Evolutionary conservation across 495 filamentous ascomycete species (phyloP).

Genomic region (Oidiodendron maius): DNA sequence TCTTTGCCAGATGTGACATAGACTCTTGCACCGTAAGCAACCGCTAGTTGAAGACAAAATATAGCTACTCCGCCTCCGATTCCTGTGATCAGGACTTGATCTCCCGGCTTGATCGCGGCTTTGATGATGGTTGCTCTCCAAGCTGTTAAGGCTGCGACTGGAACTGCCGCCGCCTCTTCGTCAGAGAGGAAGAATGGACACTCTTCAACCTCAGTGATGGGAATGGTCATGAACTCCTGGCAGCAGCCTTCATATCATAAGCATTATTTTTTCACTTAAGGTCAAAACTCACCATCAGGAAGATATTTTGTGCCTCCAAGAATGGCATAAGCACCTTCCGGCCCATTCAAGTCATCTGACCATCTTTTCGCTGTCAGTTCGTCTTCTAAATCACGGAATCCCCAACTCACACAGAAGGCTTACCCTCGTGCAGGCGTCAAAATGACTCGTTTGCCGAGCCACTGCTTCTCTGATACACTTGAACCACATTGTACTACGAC

Average conservation of each 20-base stretch:
- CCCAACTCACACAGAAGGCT: constrained; percentile 55
- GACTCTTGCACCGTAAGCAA: constrained; percentile 54
- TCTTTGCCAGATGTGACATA: constrained; percentile 59
- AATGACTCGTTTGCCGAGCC: constrained; percentile 56
- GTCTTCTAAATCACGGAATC: neutral
- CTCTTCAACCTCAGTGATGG: constrained; percentile 61
- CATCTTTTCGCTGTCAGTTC: neutral
- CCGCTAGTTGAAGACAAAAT: constrained; percentile 57
- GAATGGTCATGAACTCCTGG: constrained; percentile 59
- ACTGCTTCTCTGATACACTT: constrained; percentile 29
- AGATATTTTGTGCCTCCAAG: constrained; percentile 60
- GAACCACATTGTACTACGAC: constrained; percentile 54
- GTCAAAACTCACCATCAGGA: constrained; percentile 52
- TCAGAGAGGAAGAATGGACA: constrained; percentile 64
- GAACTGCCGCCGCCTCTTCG: constrained; percentile 72
- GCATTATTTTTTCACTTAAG: neutral
- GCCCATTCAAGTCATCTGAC: constrained; percentile 53
- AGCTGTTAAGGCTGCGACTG: constrained; percentile 73
- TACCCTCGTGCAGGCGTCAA: constrained; percentile 51
- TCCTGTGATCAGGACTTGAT: constrained; percentile 63
- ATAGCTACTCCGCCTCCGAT: constrained; percentile 76
- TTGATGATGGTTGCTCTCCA: constrained; percentile 77
- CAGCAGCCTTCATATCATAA: neutral
- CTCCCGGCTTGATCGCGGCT: constrained; percentile 47
- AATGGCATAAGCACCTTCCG: constrained; percentile 56